Percentiles rank a stretch among this genome's conserved stretches.
Evolutionary conservation across 2,329 filamentous ascomycete species (phyloP).

Genomic region (Penicillium sp.): DNA sequence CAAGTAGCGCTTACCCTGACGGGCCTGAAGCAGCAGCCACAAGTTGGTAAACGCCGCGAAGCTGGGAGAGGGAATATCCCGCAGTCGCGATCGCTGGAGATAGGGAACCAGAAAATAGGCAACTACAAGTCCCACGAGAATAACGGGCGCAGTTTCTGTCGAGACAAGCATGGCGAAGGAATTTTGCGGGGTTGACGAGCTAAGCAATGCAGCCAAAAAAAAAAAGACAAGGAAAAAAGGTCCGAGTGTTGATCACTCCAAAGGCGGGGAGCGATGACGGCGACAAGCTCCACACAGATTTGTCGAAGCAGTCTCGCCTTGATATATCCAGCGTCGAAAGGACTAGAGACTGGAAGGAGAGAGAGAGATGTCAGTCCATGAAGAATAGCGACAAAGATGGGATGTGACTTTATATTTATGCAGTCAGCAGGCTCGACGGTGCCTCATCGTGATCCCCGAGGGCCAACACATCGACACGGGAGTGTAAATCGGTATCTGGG

Average conservation of each 20-base stretch:
- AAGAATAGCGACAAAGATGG: not conserved
- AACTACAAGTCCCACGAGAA: conserved; percentile 53
- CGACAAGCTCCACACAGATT: not conserved
- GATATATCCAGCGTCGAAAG: not conserved
- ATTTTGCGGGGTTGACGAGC: not conserved
- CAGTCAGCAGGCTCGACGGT: not conserved
- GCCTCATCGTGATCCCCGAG: conserved; percentile 21
- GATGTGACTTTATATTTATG: conserved; percentile 23
- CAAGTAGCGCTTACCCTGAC: conserved; percentile 66
- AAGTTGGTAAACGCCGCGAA: conserved; percentile 70
- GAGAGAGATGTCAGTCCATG: not conserved
- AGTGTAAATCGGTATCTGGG: conserved; percentile 28
- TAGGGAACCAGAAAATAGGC: conserved; percentile 62
- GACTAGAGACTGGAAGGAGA: not conserved
- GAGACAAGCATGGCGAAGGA: conserved; percentile 34
- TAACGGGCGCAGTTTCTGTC: conserved; percentile 36
- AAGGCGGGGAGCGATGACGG: conserved; percentile 1
- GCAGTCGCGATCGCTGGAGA: conserved; percentile 57
- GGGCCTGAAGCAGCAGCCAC: conserved; percentile 71
- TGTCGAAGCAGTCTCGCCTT: not conserved
- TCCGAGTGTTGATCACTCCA: not conserved
- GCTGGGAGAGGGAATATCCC: conserved; percentile 54
- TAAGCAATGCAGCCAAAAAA: not conserved
- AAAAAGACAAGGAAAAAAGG: not conserved
- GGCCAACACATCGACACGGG: conserved; percentile 21